Evolutionary conservation across 2,329 filamentous ascomycete species (phyloP).

Genomic region (Myriosclerotinia duriaeana): DNA sequence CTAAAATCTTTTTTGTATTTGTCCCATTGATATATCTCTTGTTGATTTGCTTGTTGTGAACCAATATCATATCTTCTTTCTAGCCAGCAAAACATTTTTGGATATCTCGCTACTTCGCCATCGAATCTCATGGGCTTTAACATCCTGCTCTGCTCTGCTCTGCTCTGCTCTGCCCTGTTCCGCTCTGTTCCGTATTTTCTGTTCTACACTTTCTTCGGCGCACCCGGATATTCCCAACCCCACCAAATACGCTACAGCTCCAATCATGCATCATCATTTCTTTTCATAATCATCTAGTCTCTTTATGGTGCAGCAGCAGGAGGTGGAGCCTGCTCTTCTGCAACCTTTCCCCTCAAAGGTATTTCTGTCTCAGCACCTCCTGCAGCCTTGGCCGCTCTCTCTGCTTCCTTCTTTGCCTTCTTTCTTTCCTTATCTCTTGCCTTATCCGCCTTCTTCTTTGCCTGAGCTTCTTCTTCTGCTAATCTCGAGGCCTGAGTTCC

Average conservation of each 20-base stretch:
- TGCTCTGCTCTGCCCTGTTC: neutral
- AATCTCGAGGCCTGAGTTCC: conserved; percentile 65
- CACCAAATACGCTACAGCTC: conserved; percentile 28
- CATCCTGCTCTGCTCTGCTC: neutral
- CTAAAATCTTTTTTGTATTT: neutral
- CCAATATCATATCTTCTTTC: neutral
- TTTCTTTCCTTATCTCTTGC: conserved; percentile 48
- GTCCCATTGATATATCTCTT: neutral
- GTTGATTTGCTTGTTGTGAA: conserved; percentile 14
- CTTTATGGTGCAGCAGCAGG: conserved; percentile 38
- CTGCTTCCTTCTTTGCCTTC: conserved; percentile 45
- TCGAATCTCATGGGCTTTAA: conserved; percentile 1
- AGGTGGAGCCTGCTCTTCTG: conserved; percentile 40
- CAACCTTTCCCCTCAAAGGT: conserved; percentile 36
- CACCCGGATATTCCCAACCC: neutral
- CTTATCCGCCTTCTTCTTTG: conserved; percentile 41
- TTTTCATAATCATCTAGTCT: neutral
- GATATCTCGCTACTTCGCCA: neutral
- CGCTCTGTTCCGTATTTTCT: neutral
- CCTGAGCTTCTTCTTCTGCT: conserved; percentile 65
- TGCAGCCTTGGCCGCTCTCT: conserved; percentile 38
- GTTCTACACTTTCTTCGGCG: neutral
- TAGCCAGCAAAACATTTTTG: neutral
- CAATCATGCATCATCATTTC: conserved; percentile 25
- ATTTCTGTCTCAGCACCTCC: conserved; percentile 35